These are phyloP conservation scores for Hondaea fermentalgiana DNA, from an alignment of 108 stramenopile genomes.

Conservation along the genomic window DNA sequence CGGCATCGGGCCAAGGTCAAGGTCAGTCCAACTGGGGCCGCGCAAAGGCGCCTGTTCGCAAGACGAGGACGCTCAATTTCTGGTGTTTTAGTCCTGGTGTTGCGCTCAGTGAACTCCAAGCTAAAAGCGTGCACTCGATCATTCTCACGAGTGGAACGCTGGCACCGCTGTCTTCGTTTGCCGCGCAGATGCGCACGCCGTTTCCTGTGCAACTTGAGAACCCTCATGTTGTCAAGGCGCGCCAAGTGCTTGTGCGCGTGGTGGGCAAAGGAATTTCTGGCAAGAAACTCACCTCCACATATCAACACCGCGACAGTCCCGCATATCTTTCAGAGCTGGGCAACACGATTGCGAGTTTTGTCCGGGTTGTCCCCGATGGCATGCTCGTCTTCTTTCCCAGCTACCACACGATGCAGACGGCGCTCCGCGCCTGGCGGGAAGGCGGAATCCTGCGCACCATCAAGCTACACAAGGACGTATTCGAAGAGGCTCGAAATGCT, in stretches of 20 bases:
- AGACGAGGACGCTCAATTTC: constrained; percentile 64
- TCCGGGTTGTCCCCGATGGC: constrained; percentile 73
- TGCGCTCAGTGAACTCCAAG: constrained; percentile 77
- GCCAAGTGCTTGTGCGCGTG: constrained; percentile 74
- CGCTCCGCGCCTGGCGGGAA: not conserved
- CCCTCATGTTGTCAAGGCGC: constrained; percentile 73
- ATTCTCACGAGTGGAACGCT: constrained; percentile 90
- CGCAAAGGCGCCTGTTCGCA: constrained; percentile 39
- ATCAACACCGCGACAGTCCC: constrained; percentile 62
- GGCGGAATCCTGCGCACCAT: constrained; percentile 58
- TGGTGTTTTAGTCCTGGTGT: constrained; percentile 96
- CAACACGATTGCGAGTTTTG: constrained; percentile 65
- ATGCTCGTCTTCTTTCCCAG: constrained; percentile 92
- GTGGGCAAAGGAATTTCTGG: constrained; percentile 70
- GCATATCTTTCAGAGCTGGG: constrained; percentile 86
- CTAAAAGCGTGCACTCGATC: constrained; percentile 68
- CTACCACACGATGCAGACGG: constrained; percentile 58
- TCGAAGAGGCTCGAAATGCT: not conserved
- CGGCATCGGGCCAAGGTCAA: not conserved
- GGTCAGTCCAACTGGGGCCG: not conserved
- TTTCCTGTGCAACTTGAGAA: constrained; percentile 82
- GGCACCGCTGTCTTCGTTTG: constrained; percentile 78
- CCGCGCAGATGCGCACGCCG: constrained; percentile 72
- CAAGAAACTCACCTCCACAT: constrained; percentile 68
- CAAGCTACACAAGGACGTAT: constrained; percentile 51